Percentiles rank a stretch among this genome's conserved stretches.
These are phyloP conservation scores for Torrubiella hemipterigena DNA, from an alignment of 2,329 filamentous ascomycete species.

Conservation along the genomic window DNA sequence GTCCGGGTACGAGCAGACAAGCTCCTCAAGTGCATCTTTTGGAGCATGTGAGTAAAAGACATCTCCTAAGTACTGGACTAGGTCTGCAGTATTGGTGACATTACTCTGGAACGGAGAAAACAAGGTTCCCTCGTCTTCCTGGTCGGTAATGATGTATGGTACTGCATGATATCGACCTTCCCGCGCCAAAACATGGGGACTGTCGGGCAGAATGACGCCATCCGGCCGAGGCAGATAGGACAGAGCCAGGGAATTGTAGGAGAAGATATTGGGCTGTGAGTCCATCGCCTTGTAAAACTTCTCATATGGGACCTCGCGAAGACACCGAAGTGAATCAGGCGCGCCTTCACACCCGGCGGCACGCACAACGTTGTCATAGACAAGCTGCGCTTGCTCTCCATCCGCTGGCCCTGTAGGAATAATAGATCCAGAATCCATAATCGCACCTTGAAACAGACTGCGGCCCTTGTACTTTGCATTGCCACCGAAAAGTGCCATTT, in stretches of 20 bases:
- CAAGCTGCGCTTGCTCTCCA: constrained; percentile 39
- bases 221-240: constrained; percentile 68
- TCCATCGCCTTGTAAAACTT: constrained; percentile 54
- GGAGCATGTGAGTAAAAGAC: constrained; percentile 50
- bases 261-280: constrained; percentile 55
- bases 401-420: constrained; percentile 40
- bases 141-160: constrained; percentile 51
- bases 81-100: constrained; percentile 44
- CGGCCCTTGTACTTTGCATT: constrained; percentile 51
- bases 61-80: constrained; percentile 50
- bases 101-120: constrained; percentile 61
- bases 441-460: constrained; percentile 49
- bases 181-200: constrained; percentile 45
- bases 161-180: constrained; percentile 37
- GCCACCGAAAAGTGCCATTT: constrained; percentile 49
- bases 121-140: constrained; percentile 71
- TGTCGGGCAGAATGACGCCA: constrained; percentile 46
- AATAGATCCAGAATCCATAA: constrained; percentile 49
- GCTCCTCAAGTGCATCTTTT: constrained; percentile 32
- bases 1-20: constrained; percentile 54
- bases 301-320: constrained; percentile 1
- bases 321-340: constrained; percentile 1
- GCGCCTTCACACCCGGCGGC: constrained; percentile 36
- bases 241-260: constrained; percentile 56
- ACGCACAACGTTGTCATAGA: constrained; percentile 39